Conservation (phyloP, 2,329 filamentous ascomycete species). For the Huntiella decipiens region DNA sequence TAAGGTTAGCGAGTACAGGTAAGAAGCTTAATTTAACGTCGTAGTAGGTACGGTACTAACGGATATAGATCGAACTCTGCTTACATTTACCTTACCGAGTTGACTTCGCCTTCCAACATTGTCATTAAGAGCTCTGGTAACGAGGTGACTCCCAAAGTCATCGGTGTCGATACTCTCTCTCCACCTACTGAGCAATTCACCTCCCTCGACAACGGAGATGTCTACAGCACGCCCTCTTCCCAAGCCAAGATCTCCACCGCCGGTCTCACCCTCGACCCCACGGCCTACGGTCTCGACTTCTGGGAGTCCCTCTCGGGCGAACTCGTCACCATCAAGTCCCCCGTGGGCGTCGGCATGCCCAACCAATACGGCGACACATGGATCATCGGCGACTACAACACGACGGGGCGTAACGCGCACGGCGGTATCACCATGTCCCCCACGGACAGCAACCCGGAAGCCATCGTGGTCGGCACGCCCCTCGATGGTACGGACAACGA, state of each 20-base stretch:
- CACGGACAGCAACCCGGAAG: conserved; percentile 49
- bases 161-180: conserved; percentile 35
- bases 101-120: conserved; percentile 35
- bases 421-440: conserved; percentile 45
- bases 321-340: conserved; percentile 41
- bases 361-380: conserved; percentile 50
- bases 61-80: conserved; percentile 28
- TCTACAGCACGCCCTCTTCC: conserved; percentile 47
- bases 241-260: conserved; percentile 32
- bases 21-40: conserved; percentile 14
- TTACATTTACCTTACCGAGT: conserved; percentile 46
- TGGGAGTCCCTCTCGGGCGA: conserved; percentile 54
- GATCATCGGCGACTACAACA: conserved; percentile 45
- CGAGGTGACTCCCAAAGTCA: conserved; percentile 35
- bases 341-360: conserved; percentile 38
- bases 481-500: conserved; percentile 46
- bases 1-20: conserved; percentile 36
- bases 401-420: conserved; percentile 41
- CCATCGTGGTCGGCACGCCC: conserved; percentile 44
- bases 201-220: conserved; percentile 42
- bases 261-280: conserved; percentile 43
- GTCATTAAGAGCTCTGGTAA: conserved; percentile 33
- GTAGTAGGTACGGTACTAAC: conserved; percentile 5
- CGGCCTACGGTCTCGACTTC: conserved; percentile 48
- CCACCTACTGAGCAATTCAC: conserved; percentile 45